Base-by-base conservation (phyloP, 192 early-diverging fungal species). In the Umbelopsis isabellina region DNA sequence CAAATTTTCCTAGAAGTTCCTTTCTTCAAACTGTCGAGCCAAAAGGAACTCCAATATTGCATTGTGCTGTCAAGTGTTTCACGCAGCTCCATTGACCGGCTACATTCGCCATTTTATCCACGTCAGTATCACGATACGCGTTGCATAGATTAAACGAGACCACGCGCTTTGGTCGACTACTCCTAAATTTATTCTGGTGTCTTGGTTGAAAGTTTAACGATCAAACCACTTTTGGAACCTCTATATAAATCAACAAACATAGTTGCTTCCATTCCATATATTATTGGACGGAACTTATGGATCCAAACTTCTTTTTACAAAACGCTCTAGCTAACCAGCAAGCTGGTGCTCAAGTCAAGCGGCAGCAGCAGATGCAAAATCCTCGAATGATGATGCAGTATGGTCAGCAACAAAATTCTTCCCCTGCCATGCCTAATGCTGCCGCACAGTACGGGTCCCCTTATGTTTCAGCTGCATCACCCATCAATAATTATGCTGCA, bases 291-390 rank as follows among this genome's bases (percentile, higher is more conserved):
- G 33, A 25, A 61, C 15, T n/a, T n/a, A 61, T 61, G 55, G 55
- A 61, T 35, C 55, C 55, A 27, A 61, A 61, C 27, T 61, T 61
- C 30, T 61, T 61, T 61, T n/a, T 61, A 35, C 55, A 61, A 25
- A 61, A 61, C 55, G 55, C 55, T 35, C 55, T 61, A 33, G 55
- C 55, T 61, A 61, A 61, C 16, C 55, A 61, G 30, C 55, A 61
- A 61, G 55, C 55, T 61, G 55, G 55, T 61, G 55, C 13, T 3
- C 55, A 61, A 35, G 55, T 61, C 27, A 61, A 61, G 30, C 55
- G 55, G 55, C 55, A 61, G 46, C 46, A 48, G 25, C 55, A 61
- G 55, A 61, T 61, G 55, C 55, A 61, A 61, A 61, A 61, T 61
- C 25, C 55, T 61, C 55, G 55, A 61, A 61, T 61, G 55, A 61